Base-by-base conservation (phyloP, 1,284 basidiomycete species). In the Tilletia caries region DNA sequence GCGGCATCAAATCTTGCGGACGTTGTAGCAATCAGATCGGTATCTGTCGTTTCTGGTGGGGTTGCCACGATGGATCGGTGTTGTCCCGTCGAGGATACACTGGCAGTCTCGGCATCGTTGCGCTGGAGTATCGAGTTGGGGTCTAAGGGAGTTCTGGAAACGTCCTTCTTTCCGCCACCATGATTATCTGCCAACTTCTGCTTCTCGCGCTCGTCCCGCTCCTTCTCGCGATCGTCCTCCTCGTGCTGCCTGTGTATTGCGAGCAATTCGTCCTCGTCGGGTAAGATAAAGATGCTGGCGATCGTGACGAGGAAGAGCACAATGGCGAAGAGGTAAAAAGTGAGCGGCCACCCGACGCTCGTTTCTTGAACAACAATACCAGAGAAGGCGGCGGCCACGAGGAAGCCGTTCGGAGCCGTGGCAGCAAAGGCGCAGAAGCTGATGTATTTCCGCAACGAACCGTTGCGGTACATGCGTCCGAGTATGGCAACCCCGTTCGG, bases 401-500 rank as follows among this genome's bases (percentile, higher is more conserved):
- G n/a, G 60, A 76, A 78, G 2, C 78, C 76, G 65, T 74, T 73
- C 6, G 78, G 78, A 2, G 76, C 76, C 2, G 73, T 75, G 5
- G 76, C 77, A 1, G 73, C 76, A 34, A 75, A 76, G 50, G 75
- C 68, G 29, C 68, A 67, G 46, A 79, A 78, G 54, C 68, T 69
- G 48, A 78, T 66, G 44, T 73, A 70, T 52, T 75, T 77, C 4
- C 70, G 70, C 8, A 64, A 68, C 10, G 69, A 70, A 12, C 74
- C 75, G 0, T 70, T 70, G 1, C 71, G 72, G 41, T 74, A 75
- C 1, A 75, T 65, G 18, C 76, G 71, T 0, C 72, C 77, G 32
- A 80, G 64, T 6, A 80, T 70, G 3, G 77, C 77, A 18, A 79
- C 48, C 6, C 73, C 70, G 67, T 76, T 78, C 29, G 79, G 77